Evolutionary conservation across 441 rosid genomes (phyloP).

Genomic region (Mallotus japonicus): DNA sequence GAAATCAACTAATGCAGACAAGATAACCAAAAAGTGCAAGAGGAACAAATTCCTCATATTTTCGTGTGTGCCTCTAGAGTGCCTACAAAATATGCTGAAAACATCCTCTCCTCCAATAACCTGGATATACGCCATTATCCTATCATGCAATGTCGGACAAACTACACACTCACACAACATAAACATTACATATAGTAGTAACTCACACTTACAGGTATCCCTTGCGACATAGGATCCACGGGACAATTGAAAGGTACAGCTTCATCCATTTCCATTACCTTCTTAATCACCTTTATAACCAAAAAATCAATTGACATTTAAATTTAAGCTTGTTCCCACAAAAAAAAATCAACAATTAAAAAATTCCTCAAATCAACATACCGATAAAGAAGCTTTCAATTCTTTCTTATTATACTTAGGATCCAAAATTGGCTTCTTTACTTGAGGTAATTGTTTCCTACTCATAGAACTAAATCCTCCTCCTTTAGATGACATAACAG

Average conservation of each 20-base stretch:
- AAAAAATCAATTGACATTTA: not conserved
- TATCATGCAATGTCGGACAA: no score
- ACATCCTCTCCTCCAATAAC: not conserved
- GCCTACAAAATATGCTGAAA: not conserved
- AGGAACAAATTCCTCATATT: not conserved
- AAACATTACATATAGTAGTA: not conserved
- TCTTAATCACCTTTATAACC: slow-evolving; percentile 42
- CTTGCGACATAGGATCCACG: slow-evolving; percentile 46
- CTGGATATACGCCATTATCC: not conserved
- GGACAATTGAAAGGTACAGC: slow-evolving; percentile 50
- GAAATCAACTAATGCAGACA: not conserved
- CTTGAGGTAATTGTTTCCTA: slow-evolving; percentile 25
- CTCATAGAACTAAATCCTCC: slow-evolving; percentile 26
- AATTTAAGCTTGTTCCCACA: not conserved
- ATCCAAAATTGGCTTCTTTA: slow-evolving; percentile 19
- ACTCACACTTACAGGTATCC: slow-evolving; percentile 47
- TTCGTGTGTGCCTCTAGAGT: not conserved
- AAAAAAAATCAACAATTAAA: not conserved
- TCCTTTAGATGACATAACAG: slow-evolving; percentile 28
- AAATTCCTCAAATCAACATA: slow-evolving; percentile 17
- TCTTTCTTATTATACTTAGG: slow-evolving; percentile 37
- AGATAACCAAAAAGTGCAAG: not conserved
- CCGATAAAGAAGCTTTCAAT: slow-evolving; percentile 44
- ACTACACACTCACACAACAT: no score
- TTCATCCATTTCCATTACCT: slow-evolving; percentile 60